Evolutionary conservation across 176 grass and related monocot species (phyloP), one percentile per base, ranked within the genome.

Genomic region (Thinopyrum elongatum): DNA sequence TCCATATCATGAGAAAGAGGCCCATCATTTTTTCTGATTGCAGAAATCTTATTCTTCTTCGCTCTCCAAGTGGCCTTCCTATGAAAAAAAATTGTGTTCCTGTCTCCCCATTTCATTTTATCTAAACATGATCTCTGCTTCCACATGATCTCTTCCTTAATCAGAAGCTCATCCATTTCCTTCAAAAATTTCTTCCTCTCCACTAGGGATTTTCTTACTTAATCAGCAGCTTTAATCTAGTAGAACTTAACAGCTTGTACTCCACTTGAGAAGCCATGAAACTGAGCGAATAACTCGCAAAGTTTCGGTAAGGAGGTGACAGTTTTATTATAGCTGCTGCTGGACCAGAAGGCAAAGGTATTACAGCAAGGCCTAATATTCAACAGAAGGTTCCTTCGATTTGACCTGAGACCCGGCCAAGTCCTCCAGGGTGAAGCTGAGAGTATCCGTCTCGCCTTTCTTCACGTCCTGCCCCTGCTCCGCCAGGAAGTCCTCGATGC

Each of bases 401-500:
- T 63, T 80, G 68, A 80, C 60, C 76, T 88, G 81, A 57, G 89
- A 81, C 12, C 96, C 96, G 55, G 53, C 86, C 74, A 98, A 59
- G 83, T 98, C 97, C 1, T 95, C 97, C 4, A 98, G 64, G 12
- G 90, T 94, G 69, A 95, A 89, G 70, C 79, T 98, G 23, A 98
- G 63, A 8, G 92, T 94, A 58, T 95, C 94, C 0, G 80, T 82
- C 0, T 88, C 89, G 71, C 92, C 92, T 90, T 85, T 95, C 88
- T 88, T 98, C 57, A 95, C 93, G 35, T 98, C 93, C 53, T 98
- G 90, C 25, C 96, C 96, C 80, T 81, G 83, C 5, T 63, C 70
- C 3, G 92, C 88, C 71, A 98, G 72, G 64, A 95, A 91, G 79
- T 98, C 96, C 81, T 98, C 96, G 2, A 95, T 91, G 88, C 93